Evolutionary conservation across 169 alveolate species (phyloP), one percentile per base, ranked within the genome.

Genomic region (Fabrea salina): DNA sequence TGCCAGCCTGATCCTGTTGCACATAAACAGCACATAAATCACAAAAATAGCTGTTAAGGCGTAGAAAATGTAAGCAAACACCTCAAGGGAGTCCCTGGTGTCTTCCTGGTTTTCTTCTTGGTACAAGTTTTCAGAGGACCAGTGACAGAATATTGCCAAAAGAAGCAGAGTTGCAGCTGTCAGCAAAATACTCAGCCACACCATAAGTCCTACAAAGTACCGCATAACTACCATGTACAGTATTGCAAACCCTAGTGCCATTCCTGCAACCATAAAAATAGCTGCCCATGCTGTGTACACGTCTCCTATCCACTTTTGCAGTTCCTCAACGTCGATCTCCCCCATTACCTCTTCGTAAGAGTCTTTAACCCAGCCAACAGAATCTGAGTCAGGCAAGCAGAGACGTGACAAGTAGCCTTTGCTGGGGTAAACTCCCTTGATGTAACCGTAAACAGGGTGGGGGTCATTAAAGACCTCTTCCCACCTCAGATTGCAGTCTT

Each of bases 1-100:
- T 5, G 95, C 96, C 61, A 95, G 88, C 79, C 95, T 86, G 11
- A 95, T 92, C 76, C 91, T 86, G 68, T 86, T 89, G 81, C 82
- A 90, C 83, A 75, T 86, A 43, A 78, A 90, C 2, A 87, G 72
- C 49, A 77, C 74, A 19, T 68, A 68, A 44, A 68, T 19, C 8
- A 68, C 8, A 32, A 40, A 68, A 22, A 68, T 19, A 11, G 64
- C 78, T 13, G 4, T 30, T n/a, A 68, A 19, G 1, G 19, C 66
- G 0, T 3, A 68, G 3, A 68, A 2, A 19, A 68, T 47, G 19
- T 11, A 8, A 44, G 43, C 67, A 8, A 37, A 44, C 8, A 68
- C 41, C 11, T 68, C 13, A 43, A 68, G 44, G 44, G 78, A 43
- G 8, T 37, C 35, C n/a, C 78, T 13, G 1, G 78, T 68, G 16